Base-by-base conservation (phyloP, 1,139 yeast genomes). In the Entelexis sorbosivorans region DNA sequence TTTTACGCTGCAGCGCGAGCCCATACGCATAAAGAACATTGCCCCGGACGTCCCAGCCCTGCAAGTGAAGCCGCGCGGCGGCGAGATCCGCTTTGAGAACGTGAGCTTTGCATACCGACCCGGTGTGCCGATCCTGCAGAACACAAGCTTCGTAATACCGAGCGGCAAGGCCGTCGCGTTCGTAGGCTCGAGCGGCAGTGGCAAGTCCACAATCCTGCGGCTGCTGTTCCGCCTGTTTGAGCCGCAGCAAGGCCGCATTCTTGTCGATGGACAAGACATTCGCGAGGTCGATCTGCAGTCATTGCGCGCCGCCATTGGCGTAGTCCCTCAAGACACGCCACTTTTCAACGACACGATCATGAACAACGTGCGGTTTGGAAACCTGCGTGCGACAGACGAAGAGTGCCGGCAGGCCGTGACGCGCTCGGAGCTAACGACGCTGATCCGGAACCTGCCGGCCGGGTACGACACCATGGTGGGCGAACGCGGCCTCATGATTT, bases 321-420 rank as follows among this genome's bases (percentile, higher is more conserved):
- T 91, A 28, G 98, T 91, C 2, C 98, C 99, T 1, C 99, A 91
- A 66, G 99, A 91, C 59, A 89, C 97, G 0, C 98, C 98, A 4
- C 70, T 91, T 51, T 91, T 91, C 70, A 93, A 91, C 64, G 96
- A 89, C 56, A 77, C 95, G 0, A 86, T 91, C 48, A 67, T 80
- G 64, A 95, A 89, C 64, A 91, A 91, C 64, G 81, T 91, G 44
- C 73, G 93, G 52, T 91, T 88, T 67, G 99, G 98, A 31, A 72
- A 86, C 42, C 72, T 89, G 47, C 71, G 74, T 34, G 88, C 97
- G 0, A 67, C 78, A 0, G 84, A 86, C 59, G 82, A 75, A 43
- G 94, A 89, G 60, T 85, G 93, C 2, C 59, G 67, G 13, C 67
- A 69, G 10, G 88, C 80, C 20, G 81, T 91, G 9, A 66, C 71